phyloP scores from a whole-genome alignment of 2,329 filamentous ascomycete species.

The Venturiaceae sp. region DNA sequence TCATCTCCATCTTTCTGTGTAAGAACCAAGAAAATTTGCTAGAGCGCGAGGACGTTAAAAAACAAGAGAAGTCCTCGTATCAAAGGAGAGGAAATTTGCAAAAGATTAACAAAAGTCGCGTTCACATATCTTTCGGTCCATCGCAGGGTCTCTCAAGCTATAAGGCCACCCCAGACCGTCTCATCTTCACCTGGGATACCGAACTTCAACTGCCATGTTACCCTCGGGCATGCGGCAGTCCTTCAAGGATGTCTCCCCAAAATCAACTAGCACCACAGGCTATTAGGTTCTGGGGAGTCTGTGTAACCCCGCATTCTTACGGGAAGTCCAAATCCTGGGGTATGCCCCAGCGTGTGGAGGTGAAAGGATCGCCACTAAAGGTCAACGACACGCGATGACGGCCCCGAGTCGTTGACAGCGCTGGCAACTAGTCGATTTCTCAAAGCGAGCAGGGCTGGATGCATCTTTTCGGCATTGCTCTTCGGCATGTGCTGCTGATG shows the following conservation, averaged over 20 bases:
- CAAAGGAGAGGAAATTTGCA: too few relatives aligned
- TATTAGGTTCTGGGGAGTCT: not conserved
- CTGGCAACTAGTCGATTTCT: too few relatives aligned
- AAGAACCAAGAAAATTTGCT: conserved; percentile 8
- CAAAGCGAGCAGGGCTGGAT: not conserved
- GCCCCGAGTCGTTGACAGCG: not conserved
- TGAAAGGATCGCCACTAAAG: not conserved
- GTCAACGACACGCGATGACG: not conserved
- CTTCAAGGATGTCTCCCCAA: not conserved
- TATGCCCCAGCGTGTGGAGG: not conserved
- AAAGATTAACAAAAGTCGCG: not conserved
- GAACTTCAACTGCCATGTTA: not conserved
- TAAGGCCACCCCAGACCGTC: not conserved
- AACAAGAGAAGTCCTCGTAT: not conserved
- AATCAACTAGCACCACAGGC: not conserved
- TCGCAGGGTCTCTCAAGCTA: too few relatives aligned
- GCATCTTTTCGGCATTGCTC: not conserved
- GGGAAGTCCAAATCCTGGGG: not conserved
- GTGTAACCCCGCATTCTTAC: not conserved
- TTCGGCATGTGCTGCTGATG: not conserved
- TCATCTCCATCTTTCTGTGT: conserved; percentile 33
- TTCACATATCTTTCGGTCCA: not conserved
- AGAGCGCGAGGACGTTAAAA: not conserved
- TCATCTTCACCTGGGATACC: not conserved
- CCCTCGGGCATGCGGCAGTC: not conserved